Base-by-base conservation (phyloP, 192 early-diverging fungal species). In the Coemansia sp. region DNA sequence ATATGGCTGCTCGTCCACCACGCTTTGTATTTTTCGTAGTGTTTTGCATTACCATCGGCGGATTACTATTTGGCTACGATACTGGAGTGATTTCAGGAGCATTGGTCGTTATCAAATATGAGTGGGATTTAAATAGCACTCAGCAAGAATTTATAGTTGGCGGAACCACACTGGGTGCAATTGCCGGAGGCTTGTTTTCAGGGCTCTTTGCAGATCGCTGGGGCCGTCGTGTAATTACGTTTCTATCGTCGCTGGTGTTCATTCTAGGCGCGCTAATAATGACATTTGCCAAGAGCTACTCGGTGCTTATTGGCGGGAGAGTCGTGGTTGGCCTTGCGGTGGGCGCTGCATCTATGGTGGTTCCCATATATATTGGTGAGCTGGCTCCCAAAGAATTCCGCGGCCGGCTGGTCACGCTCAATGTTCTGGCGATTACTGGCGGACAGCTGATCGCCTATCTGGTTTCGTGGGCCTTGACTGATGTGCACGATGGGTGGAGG, bases 121-220 rank as follows among this genome's bases (percentile, higher is more conserved):
- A 78, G 18, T 78, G 74, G 74, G 28, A 63, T 2, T 64, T 78
- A 14, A 59, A 21, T n/a, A 71, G 41, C 20, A 78, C 74, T 15
- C 74, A 78, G 57, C 68, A 78, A 13, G 74, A 78, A 64, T 78
- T 78, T 59, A 68, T 78, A 16, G 74, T 78, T 18, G 68, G 59
- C 49, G 74, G 64, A n/a, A 78, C 74, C 20, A 78, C 74, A 6
- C 48, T 78, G 44, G 74, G 74, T 0, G 74, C 74, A 40, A 88
- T 90, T 51, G 61, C 81, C 40, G 91, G 91, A 14, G 83, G 87
- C 26, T 58, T 93, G 12, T 44, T 81, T 18, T 81, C 87, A 1
- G 88, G 89, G 61, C 75, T 71, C 43, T 76, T 88, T 44, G 86
- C 87, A 52, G 91, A 93, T 65, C 57, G 51, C 20, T 78, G 74